Evolutionary conservation across 2,329 filamentous ascomycete genomes (phyloP), one percentile per base, ranked within the genome.

Genomic region (Penicillium digitatum): DNA sequence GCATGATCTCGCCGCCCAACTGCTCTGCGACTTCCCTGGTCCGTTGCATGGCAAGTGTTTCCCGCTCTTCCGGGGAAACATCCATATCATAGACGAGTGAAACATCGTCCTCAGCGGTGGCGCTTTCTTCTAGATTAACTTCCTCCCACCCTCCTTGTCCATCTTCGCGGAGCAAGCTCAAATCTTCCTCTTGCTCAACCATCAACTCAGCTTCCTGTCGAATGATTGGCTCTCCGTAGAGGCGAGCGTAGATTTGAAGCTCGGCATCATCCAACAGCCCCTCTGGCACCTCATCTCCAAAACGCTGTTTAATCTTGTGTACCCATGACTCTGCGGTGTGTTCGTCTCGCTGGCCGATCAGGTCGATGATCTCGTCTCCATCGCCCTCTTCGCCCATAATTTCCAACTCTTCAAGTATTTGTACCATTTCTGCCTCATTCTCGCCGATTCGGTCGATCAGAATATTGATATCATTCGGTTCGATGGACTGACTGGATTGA

Each of bases 251-350:
- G 0, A 95, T 76, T 45, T 76, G 77, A 65, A 87, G 86, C 70
- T 96, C 91, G 50, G 87, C 82, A 1, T 81, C 78, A 32, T 79
- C 85, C 48, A 96, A 72, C 63, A 89, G 84, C 32, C 81, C 85
- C 31, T 84, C 82, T 0, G 92, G 92, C 24, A 96, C 73, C 0
- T 81, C 86, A 66, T 94, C 86, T 58, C 90, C 87, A 70, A 90
- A 95, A 9, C 83, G 80, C 60, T 89, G 86, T 64, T 87, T 84
- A 34, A 89, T 87, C 62, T 84, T 79, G 53, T 88, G 83, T 31
- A 90, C 90, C 54, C 68, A 71, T 26, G 64, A 61, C 51, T 74
- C 69, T 34, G 73, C 50, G 5, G 66, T 66, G 45, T 71, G 62
- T 32, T 66, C 54, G 49, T 72, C 68, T 44, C 67, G 67, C 40